A percentile compares a stretch with the other conserved stretches of the same genome.
phyloP scores from a whole-genome alignment of 495 filamentous ascomycete species.

The Echria macrotheca region DNA sequence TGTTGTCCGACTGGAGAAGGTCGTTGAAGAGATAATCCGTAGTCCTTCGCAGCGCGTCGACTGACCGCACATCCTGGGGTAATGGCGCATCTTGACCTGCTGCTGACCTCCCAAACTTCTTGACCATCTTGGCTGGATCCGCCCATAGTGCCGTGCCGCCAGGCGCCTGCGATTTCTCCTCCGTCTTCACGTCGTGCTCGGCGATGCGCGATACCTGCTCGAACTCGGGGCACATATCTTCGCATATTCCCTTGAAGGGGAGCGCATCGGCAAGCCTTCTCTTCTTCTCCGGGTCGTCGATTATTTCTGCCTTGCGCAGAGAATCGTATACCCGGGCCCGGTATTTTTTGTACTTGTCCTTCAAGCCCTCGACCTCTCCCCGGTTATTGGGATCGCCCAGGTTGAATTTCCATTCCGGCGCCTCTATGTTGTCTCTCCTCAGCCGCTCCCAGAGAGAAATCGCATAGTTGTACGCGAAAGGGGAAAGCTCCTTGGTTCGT shows the following conservation, averaged over 20 bases:
- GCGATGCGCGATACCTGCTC: slow-evolving; percentile 78
- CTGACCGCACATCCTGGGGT: slow-evolving; percentile 86
- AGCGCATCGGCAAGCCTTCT: slow-evolving; percentile 78
- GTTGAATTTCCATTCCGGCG: slow-evolving; percentile 40
- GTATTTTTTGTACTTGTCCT: slow-evolving; percentile 53
- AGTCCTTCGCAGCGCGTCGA: slow-evolving; percentile 64
- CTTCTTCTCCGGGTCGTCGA: slow-evolving; percentile 85
- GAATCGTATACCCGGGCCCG: slow-evolving; percentile 61
- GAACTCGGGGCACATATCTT: slow-evolving; percentile 90
- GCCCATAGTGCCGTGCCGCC: slow-evolving; percentile 34
- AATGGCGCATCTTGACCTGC: slow-evolving; percentile 89
- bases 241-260: slow-evolving; percentile 80
- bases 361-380: slow-evolving; percentile 38
- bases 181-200: slow-evolving; percentile 48
- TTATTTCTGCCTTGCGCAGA: slow-evolving; percentile 66
- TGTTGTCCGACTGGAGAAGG: slow-evolving; percentile 58
- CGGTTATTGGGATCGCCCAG: slow-evolving; percentile 37
- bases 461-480: slow-evolving; percentile 33
- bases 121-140: slow-evolving; percentile 52
- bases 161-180: slow-evolving; percentile 42
- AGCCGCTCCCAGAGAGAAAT: slow-evolving; percentile 38
- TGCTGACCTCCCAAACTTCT: slow-evolving; percentile 82
- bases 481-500: slow-evolving; percentile 24
- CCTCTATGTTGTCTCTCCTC: slow-evolving; percentile 35
- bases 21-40: slow-evolving; percentile 78